Percentiles rank a stretch among this genome's conserved stretches.
These are phyloP conservation scores for Paramecium pentaurelia DNA, from an alignment of 73 alveolate species.

Conservation along the genomic window DNA sequence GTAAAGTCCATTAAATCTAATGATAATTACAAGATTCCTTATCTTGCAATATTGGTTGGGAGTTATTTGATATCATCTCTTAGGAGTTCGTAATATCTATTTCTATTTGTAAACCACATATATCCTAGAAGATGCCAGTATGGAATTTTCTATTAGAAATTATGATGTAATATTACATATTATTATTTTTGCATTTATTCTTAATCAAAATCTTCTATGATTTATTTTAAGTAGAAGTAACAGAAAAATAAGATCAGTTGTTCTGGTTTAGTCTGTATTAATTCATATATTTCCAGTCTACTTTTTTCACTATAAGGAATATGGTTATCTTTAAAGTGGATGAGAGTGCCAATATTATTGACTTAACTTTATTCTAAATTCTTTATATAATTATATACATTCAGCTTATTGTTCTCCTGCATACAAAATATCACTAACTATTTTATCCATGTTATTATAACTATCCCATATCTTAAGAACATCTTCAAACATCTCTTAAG, in stretches of 20 bases:
- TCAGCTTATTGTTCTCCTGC: neutral
- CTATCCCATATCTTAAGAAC: constrained; percentile 15
- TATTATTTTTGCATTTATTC: constrained; percentile 6
- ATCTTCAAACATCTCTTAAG: neutral
- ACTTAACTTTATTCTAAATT: neutral
- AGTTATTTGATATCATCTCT: neutral
- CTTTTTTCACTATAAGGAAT: neutral
- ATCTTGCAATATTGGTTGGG: neutral
- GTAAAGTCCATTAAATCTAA: neutral
- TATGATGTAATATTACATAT: neutral
- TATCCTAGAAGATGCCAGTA: constrained; percentile 34
- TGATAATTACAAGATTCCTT: neutral
- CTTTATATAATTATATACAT: neutral
- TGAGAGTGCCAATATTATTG: neutral
- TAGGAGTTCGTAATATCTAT: neutral
- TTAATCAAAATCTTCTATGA: neutral
- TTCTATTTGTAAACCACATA: constrained; percentile 21
- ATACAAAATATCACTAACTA: constrained; percentile 11
- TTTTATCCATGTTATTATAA: constrained; percentile 23
- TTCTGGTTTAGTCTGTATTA: neutral
- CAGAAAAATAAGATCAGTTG: neutral
- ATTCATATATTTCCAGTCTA: neutral
- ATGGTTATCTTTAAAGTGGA: constrained; percentile 19
- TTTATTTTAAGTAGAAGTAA: constrained; percentile 5
- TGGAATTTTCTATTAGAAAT: neutral